These are phyloP conservation scores for Rutstroemia sydowiana DNA, from an alignment of 2,329 filamentous ascomycete species.

Conservation along the genomic window DNA sequence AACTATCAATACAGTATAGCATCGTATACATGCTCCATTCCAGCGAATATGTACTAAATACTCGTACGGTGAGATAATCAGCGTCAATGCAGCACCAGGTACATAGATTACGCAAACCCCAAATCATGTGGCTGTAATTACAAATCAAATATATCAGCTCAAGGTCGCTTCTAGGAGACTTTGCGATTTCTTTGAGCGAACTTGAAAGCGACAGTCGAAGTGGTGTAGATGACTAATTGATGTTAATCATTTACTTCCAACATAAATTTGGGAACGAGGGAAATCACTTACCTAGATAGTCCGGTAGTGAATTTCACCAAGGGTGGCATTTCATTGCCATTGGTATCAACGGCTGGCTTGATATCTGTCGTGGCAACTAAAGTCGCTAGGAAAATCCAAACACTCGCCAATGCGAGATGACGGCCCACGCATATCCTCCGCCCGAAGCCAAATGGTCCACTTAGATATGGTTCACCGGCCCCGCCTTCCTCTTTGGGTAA, in stretches of 20 bases:
- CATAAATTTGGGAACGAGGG: not conserved
- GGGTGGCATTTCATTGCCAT: slow-evolving; percentile 32
- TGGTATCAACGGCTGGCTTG: slow-evolving; percentile 27
- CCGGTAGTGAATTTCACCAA: slow-evolving; percentile 20
- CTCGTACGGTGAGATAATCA: too few relatives aligned
- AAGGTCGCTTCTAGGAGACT: too few relatives aligned
- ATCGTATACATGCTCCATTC: too few relatives aligned
- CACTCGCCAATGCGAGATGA: slow-evolving; percentile 40
- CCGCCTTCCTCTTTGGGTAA: slow-evolving; percentile 33
- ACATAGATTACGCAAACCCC: too few relatives aligned
- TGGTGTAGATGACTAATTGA: too few relatives aligned
- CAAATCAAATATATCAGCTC: too few relatives aligned
- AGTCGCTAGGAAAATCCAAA: slow-evolving; percentile 36
- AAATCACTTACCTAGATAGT: slow-evolving; percentile 19
- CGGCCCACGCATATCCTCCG: slow-evolving; percentile 41
- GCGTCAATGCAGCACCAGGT: too few relatives aligned
- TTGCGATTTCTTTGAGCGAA: too few relatives aligned
- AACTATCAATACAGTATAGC: too few relatives aligned
- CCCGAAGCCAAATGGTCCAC: slow-evolving; percentile 46
- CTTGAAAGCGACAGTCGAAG: too few relatives aligned
- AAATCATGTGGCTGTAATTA: too few relatives aligned
- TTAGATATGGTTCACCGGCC: slow-evolving; percentile 39
- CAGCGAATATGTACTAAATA: too few relatives aligned
- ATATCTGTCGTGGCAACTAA: slow-evolving; percentile 35
- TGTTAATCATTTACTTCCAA: not conserved